Conservation (phyloP, 305 asterid genomes). For the Andrographis paniculata region DNA sequence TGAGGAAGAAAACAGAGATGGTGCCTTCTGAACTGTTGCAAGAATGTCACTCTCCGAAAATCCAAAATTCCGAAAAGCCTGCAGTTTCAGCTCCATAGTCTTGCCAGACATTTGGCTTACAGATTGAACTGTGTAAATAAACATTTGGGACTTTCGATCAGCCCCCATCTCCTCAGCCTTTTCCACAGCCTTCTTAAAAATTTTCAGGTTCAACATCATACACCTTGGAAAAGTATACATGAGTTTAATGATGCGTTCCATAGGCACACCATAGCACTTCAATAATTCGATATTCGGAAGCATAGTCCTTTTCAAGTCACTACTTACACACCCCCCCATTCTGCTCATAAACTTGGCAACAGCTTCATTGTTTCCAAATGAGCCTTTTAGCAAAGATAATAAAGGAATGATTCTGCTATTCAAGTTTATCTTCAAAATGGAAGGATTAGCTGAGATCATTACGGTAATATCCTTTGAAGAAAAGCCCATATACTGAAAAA, state of each 20-base stretch:
- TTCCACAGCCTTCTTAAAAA: conserved; percentile 19
- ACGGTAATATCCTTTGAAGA: conserved; percentile 18
- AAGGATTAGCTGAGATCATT: conserved; percentile 14
- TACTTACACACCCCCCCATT: conserved; percentile 11
- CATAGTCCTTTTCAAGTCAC: conserved; percentile 23
- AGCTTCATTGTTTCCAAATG: conserved; percentile 19
- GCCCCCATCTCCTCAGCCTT: conserved; percentile 26
- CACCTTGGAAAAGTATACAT: conserved; percentile 19
- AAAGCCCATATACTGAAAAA: conserved; percentile 27
- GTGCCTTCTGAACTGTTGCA: not conserved
- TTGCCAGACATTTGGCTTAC: conserved; percentile 13
- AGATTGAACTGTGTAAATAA: conserved; percentile 16
- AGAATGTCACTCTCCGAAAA: conserved; percentile 17
- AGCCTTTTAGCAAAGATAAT: conserved; percentile 14
- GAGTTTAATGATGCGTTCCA: conserved; percentile 13
- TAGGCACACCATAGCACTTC: conserved; percentile 25
- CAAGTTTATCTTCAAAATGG: conserved; percentile 14
- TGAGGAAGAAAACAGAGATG: conserved; percentile 5
- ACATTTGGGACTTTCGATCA: conserved; percentile 15
- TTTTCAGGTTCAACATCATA: conserved; percentile 18
- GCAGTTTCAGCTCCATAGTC: conserved; percentile 24
- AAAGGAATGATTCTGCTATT: conserved; percentile 14
- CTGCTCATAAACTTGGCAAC: conserved; percentile 15
- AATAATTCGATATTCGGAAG: conserved; percentile 26
- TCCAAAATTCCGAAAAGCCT: conserved; percentile 5